These are phyloP conservation scores for Pseudovirgaria hyperparasitica DNA, from an alignment of 2,329 filamentous ascomycete genomes.

Conservation along the genomic window DNA sequence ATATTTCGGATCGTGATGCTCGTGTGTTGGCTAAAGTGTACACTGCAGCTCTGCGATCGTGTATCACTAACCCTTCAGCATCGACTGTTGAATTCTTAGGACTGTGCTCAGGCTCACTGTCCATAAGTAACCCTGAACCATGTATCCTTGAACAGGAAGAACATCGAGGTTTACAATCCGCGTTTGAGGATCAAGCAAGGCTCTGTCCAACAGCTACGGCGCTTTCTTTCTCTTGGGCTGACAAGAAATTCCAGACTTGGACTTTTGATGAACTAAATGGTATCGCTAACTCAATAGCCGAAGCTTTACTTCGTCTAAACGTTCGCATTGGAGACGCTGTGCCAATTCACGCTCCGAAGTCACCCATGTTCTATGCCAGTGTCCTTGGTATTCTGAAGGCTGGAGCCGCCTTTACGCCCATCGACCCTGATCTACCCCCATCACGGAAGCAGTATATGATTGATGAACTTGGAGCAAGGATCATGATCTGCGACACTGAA, in stretches of 20 bases:
- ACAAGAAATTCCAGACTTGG: slow-evolving; percentile 18
- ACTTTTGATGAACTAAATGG: slow-evolving; percentile 18
- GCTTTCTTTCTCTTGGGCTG: slow-evolving; percentile 24
- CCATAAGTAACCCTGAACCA: slow-evolving; percentile 14
- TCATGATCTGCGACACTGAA: slow-evolving; percentile 11
- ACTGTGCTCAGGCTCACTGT: slow-evolving; percentile 12
- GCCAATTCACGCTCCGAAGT: slow-evolving; percentile 22
- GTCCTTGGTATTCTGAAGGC: slow-evolving; percentile 28
- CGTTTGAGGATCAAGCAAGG: slow-evolving; percentile 23
- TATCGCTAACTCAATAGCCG: slow-evolving; percentile 20
- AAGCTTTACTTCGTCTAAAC: slow-evolving; percentile 13
- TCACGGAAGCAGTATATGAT: slow-evolving; percentile 22
- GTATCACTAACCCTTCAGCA: slow-evolving; percentile 11
- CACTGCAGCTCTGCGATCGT: slow-evolving; percentile 12
- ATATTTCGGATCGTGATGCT: slow-evolving; percentile 17
- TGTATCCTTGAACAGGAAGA: slow-evolving; percentile 2
- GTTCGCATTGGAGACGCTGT: slow-evolving; percentile 19
- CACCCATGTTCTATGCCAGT: slow-evolving; percentile 22
- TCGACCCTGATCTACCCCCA: slow-evolving; percentile 22
- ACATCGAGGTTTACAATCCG: slow-evolving; percentile 20
- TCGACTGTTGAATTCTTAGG: slow-evolving; percentile 12
- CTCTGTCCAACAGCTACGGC: slow-evolving; percentile 17
- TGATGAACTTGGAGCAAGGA: slow-evolving; percentile 17
- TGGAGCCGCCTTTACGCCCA: slow-evolving; percentile 23
- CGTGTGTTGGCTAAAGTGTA: slow-evolving; percentile 16